Conservation (phyloP, 1,284 basidiomycete genomes). For the Polyporus tsugae region DNA sequence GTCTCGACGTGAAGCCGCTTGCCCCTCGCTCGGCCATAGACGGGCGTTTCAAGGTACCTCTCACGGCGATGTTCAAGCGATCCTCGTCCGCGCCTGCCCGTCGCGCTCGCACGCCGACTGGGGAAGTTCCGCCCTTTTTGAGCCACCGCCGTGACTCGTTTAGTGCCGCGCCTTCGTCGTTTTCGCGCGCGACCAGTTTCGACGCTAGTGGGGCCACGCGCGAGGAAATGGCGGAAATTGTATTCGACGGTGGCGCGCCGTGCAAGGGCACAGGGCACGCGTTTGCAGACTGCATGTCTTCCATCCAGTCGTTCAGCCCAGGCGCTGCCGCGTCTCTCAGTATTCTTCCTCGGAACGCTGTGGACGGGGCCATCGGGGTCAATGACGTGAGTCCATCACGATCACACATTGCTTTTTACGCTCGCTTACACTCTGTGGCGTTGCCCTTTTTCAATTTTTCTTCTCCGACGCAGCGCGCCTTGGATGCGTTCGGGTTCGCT, state of each 20-base stretch:
- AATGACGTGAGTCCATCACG: conserved; percentile 36
- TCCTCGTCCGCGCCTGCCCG: conserved; percentile 61
- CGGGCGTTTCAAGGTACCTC: conserved; percentile 53
- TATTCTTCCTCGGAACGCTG: conserved; percentile 22
- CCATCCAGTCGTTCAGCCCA: conserved; percentile 28
- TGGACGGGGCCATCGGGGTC: conserved; percentile 23
- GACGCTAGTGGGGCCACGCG: conserved; percentile 13
- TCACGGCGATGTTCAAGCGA: conserved; percentile 67
- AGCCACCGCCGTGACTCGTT: conserved; percentile 29
- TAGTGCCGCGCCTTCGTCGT: conserved; percentile 25
- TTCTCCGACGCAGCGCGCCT: conserved; percentile 21
- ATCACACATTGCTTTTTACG: conserved; percentile 23
- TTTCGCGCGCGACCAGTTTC: conserved; percentile 29
- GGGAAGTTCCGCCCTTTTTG: conserved; percentile 16
- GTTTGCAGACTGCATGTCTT: conserved; percentile 28
- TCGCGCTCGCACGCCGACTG: conserved; percentile 36
- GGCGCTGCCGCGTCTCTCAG: conserved; percentile 20
- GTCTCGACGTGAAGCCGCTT: conserved; percentile 39
- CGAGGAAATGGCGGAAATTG: conserved; percentile 11
- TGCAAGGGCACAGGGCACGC: conserved; percentile 35
- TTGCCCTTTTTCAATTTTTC: conserved; percentile 12
- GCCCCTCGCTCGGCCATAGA: conserved; percentile 43
- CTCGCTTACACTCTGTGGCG: conserved; percentile 28
- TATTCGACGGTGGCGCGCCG: conserved; percentile 27
- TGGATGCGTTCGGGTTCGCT: conserved; percentile 23